Conservation (phyloP, 192 early-diverging fungal genomes). For the Funneliformis mosseae region DNA sequence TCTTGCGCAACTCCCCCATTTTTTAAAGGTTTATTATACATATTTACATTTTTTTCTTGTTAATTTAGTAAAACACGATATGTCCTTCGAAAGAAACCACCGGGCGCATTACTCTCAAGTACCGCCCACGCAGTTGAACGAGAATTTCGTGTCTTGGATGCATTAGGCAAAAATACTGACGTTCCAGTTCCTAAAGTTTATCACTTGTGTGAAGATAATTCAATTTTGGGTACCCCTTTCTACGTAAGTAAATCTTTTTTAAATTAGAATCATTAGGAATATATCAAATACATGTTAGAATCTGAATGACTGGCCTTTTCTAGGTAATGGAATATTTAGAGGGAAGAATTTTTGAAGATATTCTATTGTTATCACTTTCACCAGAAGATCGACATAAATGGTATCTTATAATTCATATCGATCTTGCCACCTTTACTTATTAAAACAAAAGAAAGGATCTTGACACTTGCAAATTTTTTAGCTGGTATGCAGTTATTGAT, state of each 20-base stretch:
- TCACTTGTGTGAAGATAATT: constrained; percentile 82
- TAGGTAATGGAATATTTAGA: constrained; percentile 92
- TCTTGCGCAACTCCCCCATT: background rate
- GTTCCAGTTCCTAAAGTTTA: constrained; percentile 92
- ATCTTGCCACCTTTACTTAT: no score
- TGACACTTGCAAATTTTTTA: constrained; percentile 28
- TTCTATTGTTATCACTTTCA: constrained; percentile 57
- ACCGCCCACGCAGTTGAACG: constrained; percentile 94
- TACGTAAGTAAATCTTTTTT: constrained; percentile 62
- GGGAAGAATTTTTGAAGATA: constrained; percentile 82
- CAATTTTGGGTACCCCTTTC: constrained; percentile 89
- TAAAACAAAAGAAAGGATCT: no score
- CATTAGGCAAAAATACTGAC: constrained; percentile 68
- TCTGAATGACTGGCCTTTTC: background rate
- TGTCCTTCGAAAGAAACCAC: constrained; percentile 92
- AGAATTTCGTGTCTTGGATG: constrained; percentile 80
- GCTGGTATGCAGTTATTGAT: constrained; percentile 73
- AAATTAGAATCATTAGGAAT: background rate
- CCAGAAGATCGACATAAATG: constrained; percentile 56
- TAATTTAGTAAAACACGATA: constrained; percentile 61
- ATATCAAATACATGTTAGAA: background rate
- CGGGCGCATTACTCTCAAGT: constrained; percentile 78
- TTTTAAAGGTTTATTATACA: background rate
- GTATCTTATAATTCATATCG: constrained; percentile 41
- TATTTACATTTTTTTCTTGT: background rate